Evolutionary conservation across 352 stramenopile genomes (phyloP).

Genomic region (Phytophthora melonis): DNA sequence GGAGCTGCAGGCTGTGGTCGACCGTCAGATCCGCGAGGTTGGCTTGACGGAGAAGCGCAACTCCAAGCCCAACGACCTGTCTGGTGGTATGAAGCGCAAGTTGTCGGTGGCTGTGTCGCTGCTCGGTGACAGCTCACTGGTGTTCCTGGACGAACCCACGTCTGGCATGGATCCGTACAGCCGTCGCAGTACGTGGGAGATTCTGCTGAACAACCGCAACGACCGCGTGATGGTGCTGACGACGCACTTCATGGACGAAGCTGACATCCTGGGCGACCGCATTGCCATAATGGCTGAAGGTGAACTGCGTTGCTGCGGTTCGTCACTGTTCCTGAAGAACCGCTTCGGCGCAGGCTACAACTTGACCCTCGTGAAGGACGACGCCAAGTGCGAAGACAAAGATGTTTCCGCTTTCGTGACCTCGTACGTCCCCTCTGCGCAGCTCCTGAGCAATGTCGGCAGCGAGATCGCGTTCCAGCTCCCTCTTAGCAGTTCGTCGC

Average conservation of each 20-base stretch:
- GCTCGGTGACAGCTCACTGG: constrained; percentile 80
- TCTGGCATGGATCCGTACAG: constrained; percentile 96
- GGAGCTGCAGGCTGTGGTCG: constrained; percentile 33
- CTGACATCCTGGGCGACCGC: constrained; percentile 81
- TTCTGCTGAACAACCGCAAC: constrained; percentile 58
- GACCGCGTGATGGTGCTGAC: constrained; percentile 82
- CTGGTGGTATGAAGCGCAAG: constrained; percentile 92
- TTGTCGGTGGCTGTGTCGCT: constrained; percentile 89
- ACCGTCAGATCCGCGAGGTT: constrained; percentile 58
- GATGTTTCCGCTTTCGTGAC: constrained; percentile 40
- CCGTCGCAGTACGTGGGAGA: constrained; percentile 92
- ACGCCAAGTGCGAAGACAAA: constrained; percentile 30
- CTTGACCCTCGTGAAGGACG: constrained; percentile 63
- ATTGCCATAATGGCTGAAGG: constrained; percentile 88
- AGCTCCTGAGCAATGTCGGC: constrained; percentile 66
- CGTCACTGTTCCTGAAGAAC: constrained; percentile 80
- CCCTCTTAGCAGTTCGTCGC: constrained; percentile 43
- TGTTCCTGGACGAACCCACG: constrained; percentile 92
- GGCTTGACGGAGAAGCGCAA: constrained; percentile 64
- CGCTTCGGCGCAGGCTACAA: constrained; percentile 72
- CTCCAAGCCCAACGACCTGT: constrained; percentile 58
- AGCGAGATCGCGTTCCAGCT: constrained; percentile 73
- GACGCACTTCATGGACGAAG: constrained; percentile 95
- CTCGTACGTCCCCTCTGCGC: constrained; percentile 40
- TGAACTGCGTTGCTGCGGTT: constrained; percentile 64